Conservation (phyloP, 331 rosid species). For the Erythrophleum ivorense region DNA sequence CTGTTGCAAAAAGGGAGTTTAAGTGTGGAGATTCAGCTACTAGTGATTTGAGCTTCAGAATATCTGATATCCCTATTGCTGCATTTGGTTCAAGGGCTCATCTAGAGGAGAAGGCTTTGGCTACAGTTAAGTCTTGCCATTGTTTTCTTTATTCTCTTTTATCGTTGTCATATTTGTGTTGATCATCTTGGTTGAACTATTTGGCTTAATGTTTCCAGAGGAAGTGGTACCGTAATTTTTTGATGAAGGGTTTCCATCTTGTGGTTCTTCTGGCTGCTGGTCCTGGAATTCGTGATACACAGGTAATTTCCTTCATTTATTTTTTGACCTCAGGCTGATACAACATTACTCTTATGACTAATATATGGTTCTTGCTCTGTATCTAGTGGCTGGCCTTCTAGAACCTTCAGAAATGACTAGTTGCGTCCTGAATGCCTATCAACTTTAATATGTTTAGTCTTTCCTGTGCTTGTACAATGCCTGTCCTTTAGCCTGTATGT, state of each 20-base stretch:
- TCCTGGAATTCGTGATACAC: constrained; percentile 96
- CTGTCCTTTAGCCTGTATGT: constrained; percentile 17
- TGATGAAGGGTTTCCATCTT: constrained; percentile 98
- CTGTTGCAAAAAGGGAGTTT: constrained; percentile 59
- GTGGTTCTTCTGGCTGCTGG: constrained; percentile 97
- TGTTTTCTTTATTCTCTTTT: constrained; percentile 29
- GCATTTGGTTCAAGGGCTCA: constrained; percentile 99
- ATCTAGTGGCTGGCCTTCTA: constrained; percentile 24
- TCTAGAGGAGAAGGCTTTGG: constrained; percentile 93
- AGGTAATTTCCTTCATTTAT: constrained; percentile 53
- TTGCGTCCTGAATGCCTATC: constrained; percentile 18
- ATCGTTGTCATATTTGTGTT: constrained; percentile 31
- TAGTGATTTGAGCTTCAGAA: constrained; percentile 58
- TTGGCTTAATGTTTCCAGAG: constrained; percentile 62
- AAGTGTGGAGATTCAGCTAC: constrained; percentile 47
- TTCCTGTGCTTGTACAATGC: constrained; percentile 2
- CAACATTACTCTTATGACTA: constrained; percentile 9
- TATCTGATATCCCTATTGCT: constrained; percentile 80
- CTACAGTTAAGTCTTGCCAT: constrained; percentile 68
- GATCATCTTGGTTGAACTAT: constrained; percentile 30
- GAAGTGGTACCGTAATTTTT: constrained; percentile 95
- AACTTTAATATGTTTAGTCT: constrained; percentile 23
- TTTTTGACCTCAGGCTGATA: constrained; percentile 24
- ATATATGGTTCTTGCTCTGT: constrained; percentile 6
- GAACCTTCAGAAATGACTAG: constrained; percentile 18